phyloP scores from a whole-genome alignment of 805 yeast genomes.

The Yarrowia sp. region DNA sequence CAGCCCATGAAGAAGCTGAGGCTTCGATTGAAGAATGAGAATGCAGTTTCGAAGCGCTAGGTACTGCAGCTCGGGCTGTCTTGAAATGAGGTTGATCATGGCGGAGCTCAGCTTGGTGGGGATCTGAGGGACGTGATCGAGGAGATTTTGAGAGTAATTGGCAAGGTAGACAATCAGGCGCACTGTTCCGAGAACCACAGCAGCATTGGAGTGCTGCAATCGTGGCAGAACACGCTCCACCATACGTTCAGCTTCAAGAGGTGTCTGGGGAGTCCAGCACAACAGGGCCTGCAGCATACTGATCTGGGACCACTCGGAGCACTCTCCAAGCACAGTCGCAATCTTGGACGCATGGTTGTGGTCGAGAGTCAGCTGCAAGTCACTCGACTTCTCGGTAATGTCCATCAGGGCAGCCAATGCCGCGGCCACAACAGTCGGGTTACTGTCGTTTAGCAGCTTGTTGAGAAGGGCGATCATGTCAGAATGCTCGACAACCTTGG shows the following conservation, averaged over 20 bases:
- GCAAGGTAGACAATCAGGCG: conserved; percentile 73
- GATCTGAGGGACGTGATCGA: conserved; percentile 45
- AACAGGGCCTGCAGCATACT: conserved; percentile 69
- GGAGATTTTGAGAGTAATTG: conserved; percentile 64
- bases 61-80: conserved; percentile 85
- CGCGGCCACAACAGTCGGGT: conserved; percentile 69
- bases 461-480: conserved; percentile 60
- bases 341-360: conserved; percentile 56
- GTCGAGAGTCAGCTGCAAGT: conserved; percentile 62
- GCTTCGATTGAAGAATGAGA: conserved; percentile 69
- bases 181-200: conserved; percentile 79
- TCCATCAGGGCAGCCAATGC: conserved; percentile 72
- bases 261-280: conserved; percentile 71
- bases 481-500: conserved; percentile 54
- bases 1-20: conserved; percentile 59
- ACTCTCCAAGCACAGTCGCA: conserved; percentile 53
- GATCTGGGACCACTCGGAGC: conserved; percentile 74
- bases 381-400: conserved; percentile 63
- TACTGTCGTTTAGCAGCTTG: conserved; percentile 61
- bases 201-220: conserved; percentile 78
- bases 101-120: conserved; percentile 67
- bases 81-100: conserved; percentile 69
- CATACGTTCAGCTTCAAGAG: conserved; percentile 68
- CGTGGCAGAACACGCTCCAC: conserved; percentile 72
- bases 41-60: conserved; percentile 81